phyloP scores from a whole-genome alignment of 2,329 filamentous ascomycete genomes.

The Thielaviopsis euricoi region DNA sequence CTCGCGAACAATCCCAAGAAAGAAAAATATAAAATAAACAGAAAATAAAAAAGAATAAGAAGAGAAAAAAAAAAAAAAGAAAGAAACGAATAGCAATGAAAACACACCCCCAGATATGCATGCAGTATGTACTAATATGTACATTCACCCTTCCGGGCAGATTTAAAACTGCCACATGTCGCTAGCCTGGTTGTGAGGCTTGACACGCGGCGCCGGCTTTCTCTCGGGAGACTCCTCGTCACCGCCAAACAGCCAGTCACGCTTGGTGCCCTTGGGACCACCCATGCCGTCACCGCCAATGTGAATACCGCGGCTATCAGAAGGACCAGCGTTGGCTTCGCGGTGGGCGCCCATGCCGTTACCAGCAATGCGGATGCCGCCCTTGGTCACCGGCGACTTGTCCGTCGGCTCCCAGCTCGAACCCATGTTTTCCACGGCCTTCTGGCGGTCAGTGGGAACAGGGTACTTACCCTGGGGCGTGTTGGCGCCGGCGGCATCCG shows the following conservation, averaged over 20 bases:
- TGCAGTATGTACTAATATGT: background rate
- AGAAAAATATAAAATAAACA: too few species aligned
- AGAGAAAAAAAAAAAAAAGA: too few species aligned
- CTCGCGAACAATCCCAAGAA: slow-evolving; percentile 6
- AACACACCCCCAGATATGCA: slow-evolving; percentile 3
- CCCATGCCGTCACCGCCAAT: slow-evolving; percentile 53
- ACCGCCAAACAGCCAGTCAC: slow-evolving; percentile 42
- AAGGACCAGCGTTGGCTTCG: slow-evolving; percentile 14
- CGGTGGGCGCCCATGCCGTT: slow-evolving; percentile 43
- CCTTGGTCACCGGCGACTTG: slow-evolving; percentile 27
- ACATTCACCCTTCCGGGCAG: background rate
- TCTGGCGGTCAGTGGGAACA: slow-evolving; percentile 43
- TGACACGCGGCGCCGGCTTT: slow-evolving; percentile 17
- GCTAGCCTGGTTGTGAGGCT: slow-evolving; percentile 23
- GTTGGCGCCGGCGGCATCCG: slow-evolving; percentile 44
- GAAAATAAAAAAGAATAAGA: too few species aligned
- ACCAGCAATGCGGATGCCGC: slow-evolving; percentile 24
- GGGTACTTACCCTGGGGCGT: slow-evolving; percentile 25
- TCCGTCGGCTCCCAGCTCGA: slow-evolving; percentile 42
- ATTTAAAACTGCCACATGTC: slow-evolving; percentile 32
- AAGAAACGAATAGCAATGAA: slow-evolving; percentile 2
- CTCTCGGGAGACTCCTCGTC: slow-evolving; percentile 26
- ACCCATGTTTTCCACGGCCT: slow-evolving; percentile 59
- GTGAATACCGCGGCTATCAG: slow-evolving; percentile 21
- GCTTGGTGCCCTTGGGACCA: slow-evolving; percentile 35